These are phyloP conservation scores for Parietaria judaica DNA, from an alignment of 306 rosid genomes.

Conservation along the genomic window DNA sequence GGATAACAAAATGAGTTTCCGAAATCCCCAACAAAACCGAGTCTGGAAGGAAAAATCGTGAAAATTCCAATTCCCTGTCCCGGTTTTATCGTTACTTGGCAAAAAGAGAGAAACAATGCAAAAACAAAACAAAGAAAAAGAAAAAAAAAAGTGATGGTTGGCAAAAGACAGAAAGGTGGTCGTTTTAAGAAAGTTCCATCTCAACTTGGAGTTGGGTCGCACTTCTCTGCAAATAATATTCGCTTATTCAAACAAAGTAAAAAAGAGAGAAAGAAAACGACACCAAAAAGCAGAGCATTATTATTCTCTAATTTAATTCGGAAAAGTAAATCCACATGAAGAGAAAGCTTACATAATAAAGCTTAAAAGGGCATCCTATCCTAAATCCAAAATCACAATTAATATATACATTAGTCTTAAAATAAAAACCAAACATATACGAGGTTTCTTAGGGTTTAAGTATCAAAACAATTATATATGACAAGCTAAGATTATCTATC, in stretches of 20 bases:
- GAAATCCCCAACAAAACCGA: too few species aligned
- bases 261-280: not conserved
- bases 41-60: too few species aligned
- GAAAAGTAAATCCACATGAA: not conserved
- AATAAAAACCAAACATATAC: not conserved
- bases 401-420: not conserved
- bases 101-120: not conserved
- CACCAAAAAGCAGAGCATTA: not conserved
- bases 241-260: not conserved
- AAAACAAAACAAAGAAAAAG: too few species aligned
- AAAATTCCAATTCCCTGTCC: too few species aligned
- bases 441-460: constrained; percentile 13
- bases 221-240: too few species aligned
- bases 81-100: too few species aligned
- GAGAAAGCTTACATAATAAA: not conserved
- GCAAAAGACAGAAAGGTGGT: too few species aligned
- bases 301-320: not conserved
- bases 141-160: too few species aligned
- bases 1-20: too few species aligned
- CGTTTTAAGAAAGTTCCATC: too few species aligned
- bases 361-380: not conserved
- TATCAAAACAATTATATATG: not conserved
- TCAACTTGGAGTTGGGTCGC: too few species aligned
- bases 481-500: not conserved
- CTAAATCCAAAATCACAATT: not conserved